phyloP scores from a whole-genome alignment of 2,329 filamentous ascomycete species.

The Pseudohalonectria lignicola region DNA sequence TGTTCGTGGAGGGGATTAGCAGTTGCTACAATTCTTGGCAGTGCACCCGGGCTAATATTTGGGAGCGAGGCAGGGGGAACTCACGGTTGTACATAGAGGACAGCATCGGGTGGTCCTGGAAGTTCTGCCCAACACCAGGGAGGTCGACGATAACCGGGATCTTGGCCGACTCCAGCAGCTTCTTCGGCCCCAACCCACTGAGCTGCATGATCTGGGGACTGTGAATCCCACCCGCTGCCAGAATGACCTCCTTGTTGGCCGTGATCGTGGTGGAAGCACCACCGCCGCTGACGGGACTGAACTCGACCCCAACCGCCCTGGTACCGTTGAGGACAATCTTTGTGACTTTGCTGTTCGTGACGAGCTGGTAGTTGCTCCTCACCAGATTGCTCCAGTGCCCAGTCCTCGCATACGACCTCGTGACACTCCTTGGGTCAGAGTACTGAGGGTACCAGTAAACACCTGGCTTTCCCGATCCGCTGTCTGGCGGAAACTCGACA shows the following conservation, averaged over 20 bases:
- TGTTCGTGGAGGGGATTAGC: not conserved
- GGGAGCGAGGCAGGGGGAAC: slow-evolving; percentile 10
- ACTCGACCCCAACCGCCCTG: slow-evolving; percentile 18
- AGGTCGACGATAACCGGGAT: slow-evolving; percentile 29
- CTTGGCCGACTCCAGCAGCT: slow-evolving; percentile 28
- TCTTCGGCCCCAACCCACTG: slow-evolving; percentile 25
- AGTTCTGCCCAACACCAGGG: slow-evolving; percentile 34
- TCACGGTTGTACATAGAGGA: slow-evolving; percentile 14
- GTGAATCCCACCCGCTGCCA: slow-evolving; percentile 29
- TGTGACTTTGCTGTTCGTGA: slow-evolving; percentile 17
- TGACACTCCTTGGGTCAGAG: slow-evolving; percentile 22
- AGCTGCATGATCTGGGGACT: slow-evolving; percentile 24
- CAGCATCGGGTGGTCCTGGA: slow-evolving; percentile 32
- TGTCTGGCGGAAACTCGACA: slow-evolving; percentile 24
- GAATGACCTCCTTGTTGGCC: slow-evolving; percentile 27
- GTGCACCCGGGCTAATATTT: too few species aligned
- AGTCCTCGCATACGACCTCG: slow-evolving; percentile 26
- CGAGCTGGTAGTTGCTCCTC: slow-evolving; percentile 19
- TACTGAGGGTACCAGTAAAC: slow-evolving; percentile 31
- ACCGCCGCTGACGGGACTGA: slow-evolving; percentile 6
- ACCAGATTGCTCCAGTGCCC: slow-evolving; percentile 20
- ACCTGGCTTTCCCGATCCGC: slow-evolving; percentile 24
- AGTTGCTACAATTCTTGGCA: not conserved
- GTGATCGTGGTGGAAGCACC: slow-evolving; percentile 9
- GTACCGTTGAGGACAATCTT: slow-evolving; percentile 16